Conservation (phyloP, 331 rosid genomes). For the Pyracantha coccinea region DNA sequence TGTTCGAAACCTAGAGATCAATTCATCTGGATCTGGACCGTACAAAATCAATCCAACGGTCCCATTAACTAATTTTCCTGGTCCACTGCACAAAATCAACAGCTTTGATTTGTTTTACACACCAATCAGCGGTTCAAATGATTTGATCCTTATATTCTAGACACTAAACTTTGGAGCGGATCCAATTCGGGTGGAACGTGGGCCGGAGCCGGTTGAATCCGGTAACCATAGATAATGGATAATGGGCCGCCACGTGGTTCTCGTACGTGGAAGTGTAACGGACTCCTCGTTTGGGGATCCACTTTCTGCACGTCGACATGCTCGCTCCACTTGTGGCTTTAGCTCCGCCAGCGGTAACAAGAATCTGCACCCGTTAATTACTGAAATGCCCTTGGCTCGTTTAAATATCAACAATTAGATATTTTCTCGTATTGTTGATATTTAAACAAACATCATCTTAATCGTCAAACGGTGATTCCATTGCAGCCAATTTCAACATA, state of each 20-base stretch:
- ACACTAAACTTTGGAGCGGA: too few species aligned
- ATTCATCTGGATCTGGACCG: too few species aligned
- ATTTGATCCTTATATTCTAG: rapidly evolving
- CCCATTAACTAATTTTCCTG: too few species aligned
- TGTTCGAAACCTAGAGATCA: too few species aligned
- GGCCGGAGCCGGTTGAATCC: background rate
- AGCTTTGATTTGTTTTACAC: too few species aligned
- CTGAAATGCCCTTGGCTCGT: background rate
- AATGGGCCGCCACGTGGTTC: background rate
- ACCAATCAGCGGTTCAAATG: too few species aligned
- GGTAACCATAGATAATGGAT: background rate
- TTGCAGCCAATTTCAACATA: too few species aligned
- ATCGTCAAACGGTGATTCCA: too few species aligned
- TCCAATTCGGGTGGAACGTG: background rate
- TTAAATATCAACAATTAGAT: background rate
- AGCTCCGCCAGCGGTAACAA: background rate
- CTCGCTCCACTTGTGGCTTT: background rate
- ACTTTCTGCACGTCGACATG: background rate
- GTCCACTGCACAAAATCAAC: rapidly evolving
- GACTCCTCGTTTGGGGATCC: background rate
- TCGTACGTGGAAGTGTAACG: background rate
- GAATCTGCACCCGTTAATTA: background rate
- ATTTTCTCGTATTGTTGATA: background rate
- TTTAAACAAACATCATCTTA: too few species aligned
- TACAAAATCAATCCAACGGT: too few species aligned